Evolutionary conservation across 208 protist species (phyloP), one percentile per base, ranked within the genome.

Genomic region (Endotrypanum monterogeii): DNA sequence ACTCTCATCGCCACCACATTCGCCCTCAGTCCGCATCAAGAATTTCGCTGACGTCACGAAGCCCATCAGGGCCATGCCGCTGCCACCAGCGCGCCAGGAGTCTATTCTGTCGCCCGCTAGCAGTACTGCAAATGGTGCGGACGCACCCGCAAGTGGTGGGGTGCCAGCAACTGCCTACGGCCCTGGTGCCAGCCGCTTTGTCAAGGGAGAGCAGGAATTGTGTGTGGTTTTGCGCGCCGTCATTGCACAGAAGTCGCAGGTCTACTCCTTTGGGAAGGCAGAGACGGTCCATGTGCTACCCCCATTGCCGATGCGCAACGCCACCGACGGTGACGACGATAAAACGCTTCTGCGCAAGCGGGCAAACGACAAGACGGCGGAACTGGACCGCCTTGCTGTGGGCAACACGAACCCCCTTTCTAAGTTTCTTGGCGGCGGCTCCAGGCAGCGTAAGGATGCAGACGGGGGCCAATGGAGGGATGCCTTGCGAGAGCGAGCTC

Each of bases 271-370:
- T 73, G 92, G 92, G 12, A 68, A 79, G 41, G 51, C 68, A 11
- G 89, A 96, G 71, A 80, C 86, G n/a, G 92, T 96, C 46, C 89
- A 96, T 75, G 84, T 96, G 37, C 71, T 96, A 50, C 89, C 89
- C 0, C 88, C 89, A 16, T 78, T 96, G 55, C 75, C 87, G 30
- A 41, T 48, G 44, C 67, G 65, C 56, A 60, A 68, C 32, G 48
- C 28, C 41, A 69, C 73, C 37, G 73, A 83, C 71, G 51, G 67
- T 25, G 65, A 71, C 48, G 55, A 63, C 20, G 57, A 67, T 54
- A 62, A 67, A 32, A 39, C 55, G 28, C 55, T 76, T 28, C 71
- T 74, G 37, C 65, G n/a, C 16, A 57, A 83, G 67, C 65, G 83
- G 73, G 35, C 67, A 2, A 35, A 57, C 32, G 32, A 71, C 16